phyloP scores from a whole-genome alignment of 371 early-diverging fungal genomes.

The Rhizopus stolonifer region DNA sequence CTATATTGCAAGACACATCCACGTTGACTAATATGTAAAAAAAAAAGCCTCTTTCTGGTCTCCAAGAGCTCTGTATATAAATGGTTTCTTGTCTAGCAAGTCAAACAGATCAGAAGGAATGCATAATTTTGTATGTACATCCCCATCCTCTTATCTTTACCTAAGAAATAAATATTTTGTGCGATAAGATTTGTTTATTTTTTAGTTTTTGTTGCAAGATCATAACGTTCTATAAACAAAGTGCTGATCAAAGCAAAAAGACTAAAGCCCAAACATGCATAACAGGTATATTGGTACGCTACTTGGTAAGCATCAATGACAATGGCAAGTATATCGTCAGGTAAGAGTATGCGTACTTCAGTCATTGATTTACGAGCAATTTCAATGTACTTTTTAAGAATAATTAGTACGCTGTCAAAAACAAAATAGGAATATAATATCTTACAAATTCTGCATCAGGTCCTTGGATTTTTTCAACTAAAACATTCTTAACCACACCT shows the following conservation, averaged over 20 bases:
- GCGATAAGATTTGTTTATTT: not conserved
- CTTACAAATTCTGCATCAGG: slow-evolving; percentile 43
- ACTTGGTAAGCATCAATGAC: slow-evolving; percentile 44
- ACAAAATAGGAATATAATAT: not conserved
- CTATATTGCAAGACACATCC: too few species aligned
- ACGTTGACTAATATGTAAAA: too few species aligned
- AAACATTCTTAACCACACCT: slow-evolving; percentile 30
- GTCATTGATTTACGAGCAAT: slow-evolving; percentile 49
- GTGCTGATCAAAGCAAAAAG: slow-evolving; percentile 35
- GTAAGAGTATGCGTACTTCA: slow-evolving; percentile 40
- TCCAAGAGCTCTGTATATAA: too few species aligned
- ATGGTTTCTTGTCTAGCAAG: too few species aligned
- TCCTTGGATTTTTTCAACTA: slow-evolving; percentile 33
- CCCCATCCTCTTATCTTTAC: too few species aligned
- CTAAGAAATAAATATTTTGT: too few species aligned
- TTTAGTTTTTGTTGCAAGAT: slow-evolving; percentile 40
- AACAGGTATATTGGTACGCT: slow-evolving; percentile 36
- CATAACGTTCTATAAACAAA: slow-evolving; percentile 52
- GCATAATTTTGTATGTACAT: too few species aligned
- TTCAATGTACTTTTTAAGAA: slow-evolving; percentile 33
- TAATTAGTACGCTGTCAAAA: not conserved
- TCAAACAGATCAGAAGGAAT: too few species aligned
- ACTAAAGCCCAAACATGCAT: slow-evolving; percentile 30
- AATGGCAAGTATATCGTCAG: slow-evolving; percentile 31
- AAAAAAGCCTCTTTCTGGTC: too few species aligned